phyloP scores from a whole-genome alignment of 768 basidiomycete species.

The Pleurotus giganteus region DNA sequence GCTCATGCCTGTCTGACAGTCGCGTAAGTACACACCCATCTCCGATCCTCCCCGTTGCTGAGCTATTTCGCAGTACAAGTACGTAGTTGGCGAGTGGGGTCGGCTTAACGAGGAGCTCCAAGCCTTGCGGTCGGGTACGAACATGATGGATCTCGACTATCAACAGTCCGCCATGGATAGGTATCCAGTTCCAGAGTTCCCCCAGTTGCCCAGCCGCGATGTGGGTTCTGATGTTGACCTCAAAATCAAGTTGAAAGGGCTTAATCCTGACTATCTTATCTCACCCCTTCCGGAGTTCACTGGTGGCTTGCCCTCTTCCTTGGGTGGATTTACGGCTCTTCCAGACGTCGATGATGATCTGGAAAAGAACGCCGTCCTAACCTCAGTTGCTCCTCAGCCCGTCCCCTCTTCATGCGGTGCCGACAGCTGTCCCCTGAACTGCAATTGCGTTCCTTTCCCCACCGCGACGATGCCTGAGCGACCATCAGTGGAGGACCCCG shows the following conservation, averaged over 20 bases:
- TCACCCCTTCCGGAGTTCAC: constrained; percentile 45
- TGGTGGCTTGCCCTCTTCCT: constrained; percentile 25
- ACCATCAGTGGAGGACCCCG: neutral
- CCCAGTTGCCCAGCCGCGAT: constrained; percentile 6
- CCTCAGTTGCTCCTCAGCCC: constrained; percentile 5
- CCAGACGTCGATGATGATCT: constrained; percentile 33
- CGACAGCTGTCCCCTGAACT: constrained; percentile 18
- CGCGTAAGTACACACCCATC: constrained; percentile 25
- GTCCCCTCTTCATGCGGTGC: constrained; percentile 13
- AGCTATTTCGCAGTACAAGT: constrained; percentile 28
- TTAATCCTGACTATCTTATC: constrained; percentile 18
- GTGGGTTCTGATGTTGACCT: constrained; percentile 6
- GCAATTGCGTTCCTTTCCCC: neutral
- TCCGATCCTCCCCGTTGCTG: neutral
- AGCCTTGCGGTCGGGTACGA: neutral
- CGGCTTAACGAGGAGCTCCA: constrained; percentile 20
- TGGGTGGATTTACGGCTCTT: constrained; percentile 28
- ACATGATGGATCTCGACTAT: neutral
- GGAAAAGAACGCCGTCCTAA: constrained; percentile 12
- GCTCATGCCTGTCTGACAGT: constrained; percentile 18
- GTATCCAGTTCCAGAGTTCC: constrained; percentile 9
- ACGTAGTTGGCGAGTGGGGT: constrained; percentile 28
- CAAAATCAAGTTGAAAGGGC: neutral
- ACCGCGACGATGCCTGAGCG: constrained; percentile 10
- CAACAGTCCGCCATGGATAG: constrained; percentile 1